Evolutionary conservation across 2,329 filamentous ascomycete species (phyloP), one percentile per base, ranked within the genome.

Genomic region (Aspergillus sp.): DNA sequence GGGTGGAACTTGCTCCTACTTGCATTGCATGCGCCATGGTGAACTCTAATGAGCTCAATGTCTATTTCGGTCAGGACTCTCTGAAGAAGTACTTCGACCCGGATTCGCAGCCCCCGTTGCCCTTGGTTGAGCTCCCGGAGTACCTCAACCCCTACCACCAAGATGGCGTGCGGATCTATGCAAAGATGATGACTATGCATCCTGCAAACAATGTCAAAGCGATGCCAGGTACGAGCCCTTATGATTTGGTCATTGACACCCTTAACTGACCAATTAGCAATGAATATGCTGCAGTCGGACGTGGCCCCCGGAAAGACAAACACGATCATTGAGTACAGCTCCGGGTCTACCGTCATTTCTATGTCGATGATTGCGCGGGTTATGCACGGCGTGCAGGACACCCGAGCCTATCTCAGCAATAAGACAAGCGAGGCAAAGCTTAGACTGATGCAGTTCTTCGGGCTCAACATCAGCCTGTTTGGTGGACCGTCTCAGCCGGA

Each of bases 171-270:
- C 79, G 83, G 11, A 85, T 88, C 52, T 87, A 86, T 61, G 85
- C 85, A 39, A 87, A 88, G 72, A 84, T 88, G 83, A 82, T 88
- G 80, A 84, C 83, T 2, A 82, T 83, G 76, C 83, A 85, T 64
- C 85, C 86, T 1, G 83, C 84, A 3, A 84, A 88, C 60, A 88
- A 88, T 48, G 85, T 88, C 62, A 88, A 88, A 66, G 79, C 82
- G 2, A 79, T 88, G 71, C 85, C 85, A 63, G 71, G 67, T 68
- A 64, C 4, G 19, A 1, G 3, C 1, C 23, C 8, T 9, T 51
- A 12, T 15, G 17, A 50, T 17, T 12, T 24, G 14, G 11, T 23
- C 17, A 17, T 5, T 45, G n/a, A 39, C 23, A 12, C 9, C 9
- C 27, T 35, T 37, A 12, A 61, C 31, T 53, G 14, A 35, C 31